Evolutionary conservation across 768 basidiomycete species (phyloP), one percentile per base, ranked within the genome.

Genomic region (Xerocomellus amylosporus): DNA sequence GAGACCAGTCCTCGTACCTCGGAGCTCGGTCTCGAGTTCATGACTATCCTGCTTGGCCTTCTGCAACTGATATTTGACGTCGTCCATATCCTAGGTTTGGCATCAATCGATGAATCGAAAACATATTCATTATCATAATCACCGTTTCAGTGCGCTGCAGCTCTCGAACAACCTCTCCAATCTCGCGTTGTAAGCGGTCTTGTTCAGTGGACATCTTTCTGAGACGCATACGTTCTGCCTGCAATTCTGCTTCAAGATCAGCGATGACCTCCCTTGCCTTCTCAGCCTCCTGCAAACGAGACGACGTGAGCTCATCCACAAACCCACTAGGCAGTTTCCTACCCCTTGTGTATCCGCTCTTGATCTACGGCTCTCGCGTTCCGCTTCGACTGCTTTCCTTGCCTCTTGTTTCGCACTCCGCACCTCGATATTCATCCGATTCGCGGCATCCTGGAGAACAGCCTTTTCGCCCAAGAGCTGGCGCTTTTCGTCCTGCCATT

Each of bases 111-210:
- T 20, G 40, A 13, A 38, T 44, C 24, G n/a, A 49, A n/a, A 36
- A 14, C 39, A 19, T 19, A 34, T 28, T 28, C 22, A n/a, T 34
- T 7, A 28, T 28, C 41, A n/a, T 8, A 3, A 64, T 64, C 64
- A 88, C 89, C 39, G 81, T 78, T 74, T 91, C 87, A 13, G 86
- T 87, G 26, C 88, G 79, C 56, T 82, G 79, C 60, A 93, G 67
- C 57, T 92, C 82, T 14, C 77, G 73, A 28, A 83, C 60, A 46
- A 92, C 76, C 10, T 81, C 78, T 47, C 83, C 79, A 63, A 84
- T 87, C 60, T 91, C 86, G 24, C 84, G 79, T 47, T 84, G 79
- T 20, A 82, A 74, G 5, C 77, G 78, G 13, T 76, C 73, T 60
- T 90, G 87, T 66, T 92, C 87, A 0, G 79, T 76, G 0, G 79